Percentiles rank a stretch among this genome's conserved stretches.
These are phyloP conservation scores for Irpex sp. DNA, from an alignment of 1,284 basidiomycete species.

Conservation along the genomic window DNA sequence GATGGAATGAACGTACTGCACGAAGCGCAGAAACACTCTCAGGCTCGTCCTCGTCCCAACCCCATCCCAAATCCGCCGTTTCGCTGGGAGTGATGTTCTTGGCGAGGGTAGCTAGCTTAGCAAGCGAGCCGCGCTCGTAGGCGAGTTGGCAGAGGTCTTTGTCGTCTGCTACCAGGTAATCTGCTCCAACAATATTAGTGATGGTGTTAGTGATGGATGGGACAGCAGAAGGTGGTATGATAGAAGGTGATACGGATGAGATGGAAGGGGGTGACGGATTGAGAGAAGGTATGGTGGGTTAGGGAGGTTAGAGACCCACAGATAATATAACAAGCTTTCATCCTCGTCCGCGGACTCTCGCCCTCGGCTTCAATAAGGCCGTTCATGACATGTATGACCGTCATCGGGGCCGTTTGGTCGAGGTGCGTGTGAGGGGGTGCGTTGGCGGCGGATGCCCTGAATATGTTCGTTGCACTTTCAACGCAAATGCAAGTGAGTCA, in stretches of 20 bases:
- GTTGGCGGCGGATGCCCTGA: conserved; percentile 38
- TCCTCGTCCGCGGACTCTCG: conserved; percentile 40
- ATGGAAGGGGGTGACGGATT: too few species aligned
- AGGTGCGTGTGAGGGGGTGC: conserved; percentile 20
- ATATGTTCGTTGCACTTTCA: conserved; percentile 51
- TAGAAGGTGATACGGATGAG: too few species aligned
- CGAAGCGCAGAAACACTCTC: conserved; percentile 65
- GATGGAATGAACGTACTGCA: conserved; percentile 26
- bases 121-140: conserved; percentile 57
- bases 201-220: too few species aligned
- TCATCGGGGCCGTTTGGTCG: conserved; percentile 45
- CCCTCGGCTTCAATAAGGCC: conserved; percentile 44
- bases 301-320: conserved; percentile 36
- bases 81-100: conserved; percentile 49
- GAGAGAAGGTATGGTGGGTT: not conserved
- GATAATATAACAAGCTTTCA: conserved; percentile 68
- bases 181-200: conserved; percentile 33
- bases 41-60: conserved; percentile 60
- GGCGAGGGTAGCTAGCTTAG: conserved; percentile 45
- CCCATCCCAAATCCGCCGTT: conserved; percentile 19
- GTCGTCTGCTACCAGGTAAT: conserved; percentile 70
- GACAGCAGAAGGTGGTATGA: too few species aligned
- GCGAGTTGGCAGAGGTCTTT: conserved; percentile 60
- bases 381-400: conserved; percentile 62
- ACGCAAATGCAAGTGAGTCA: conserved; percentile 6